phyloP scores from a whole-genome alignment of 495 filamentous ascomycete genomes.

The Beverwykella pulmonaria region DNA sequence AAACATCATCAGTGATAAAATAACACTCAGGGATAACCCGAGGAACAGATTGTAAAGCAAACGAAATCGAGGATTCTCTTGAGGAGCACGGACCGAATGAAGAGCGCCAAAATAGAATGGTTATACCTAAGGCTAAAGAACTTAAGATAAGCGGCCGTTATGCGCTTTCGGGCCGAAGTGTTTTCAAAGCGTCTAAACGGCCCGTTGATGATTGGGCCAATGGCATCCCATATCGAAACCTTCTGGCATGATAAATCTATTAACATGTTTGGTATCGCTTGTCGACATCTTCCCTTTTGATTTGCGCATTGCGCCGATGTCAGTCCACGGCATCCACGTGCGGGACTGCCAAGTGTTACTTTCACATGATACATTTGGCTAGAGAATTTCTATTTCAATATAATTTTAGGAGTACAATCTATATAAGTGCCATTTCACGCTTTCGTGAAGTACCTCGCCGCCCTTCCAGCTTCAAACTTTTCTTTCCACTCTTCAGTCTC shows the following conservation, averaged over 20 bases:
- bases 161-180: not conserved
- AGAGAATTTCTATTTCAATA: not conserved
- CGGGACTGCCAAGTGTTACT: not conserved
- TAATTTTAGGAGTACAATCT: no score
- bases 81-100: no score
- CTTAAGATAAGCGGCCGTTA: not conserved
- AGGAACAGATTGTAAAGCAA: not conserved
- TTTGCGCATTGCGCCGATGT: not conserved
- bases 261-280: no score
- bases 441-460: not conserved
- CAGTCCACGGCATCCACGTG: not conserved
- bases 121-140: not conserved
- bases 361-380: not conserved
- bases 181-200: not conserved
- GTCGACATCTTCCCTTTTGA: not conserved
- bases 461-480: not conserved
- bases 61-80: no score
- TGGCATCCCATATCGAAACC: not conserved
- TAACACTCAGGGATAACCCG: not conserved
- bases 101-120: not conserved
- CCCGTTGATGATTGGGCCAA: not conserved
- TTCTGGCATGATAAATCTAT: no score
- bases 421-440: not conserved
- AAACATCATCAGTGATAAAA: not conserved
- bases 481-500: not conserved